phyloP scores from a whole-genome alignment of 495 filamentous ascomycete genomes.

The Penicillium roqueforti region DNA sequence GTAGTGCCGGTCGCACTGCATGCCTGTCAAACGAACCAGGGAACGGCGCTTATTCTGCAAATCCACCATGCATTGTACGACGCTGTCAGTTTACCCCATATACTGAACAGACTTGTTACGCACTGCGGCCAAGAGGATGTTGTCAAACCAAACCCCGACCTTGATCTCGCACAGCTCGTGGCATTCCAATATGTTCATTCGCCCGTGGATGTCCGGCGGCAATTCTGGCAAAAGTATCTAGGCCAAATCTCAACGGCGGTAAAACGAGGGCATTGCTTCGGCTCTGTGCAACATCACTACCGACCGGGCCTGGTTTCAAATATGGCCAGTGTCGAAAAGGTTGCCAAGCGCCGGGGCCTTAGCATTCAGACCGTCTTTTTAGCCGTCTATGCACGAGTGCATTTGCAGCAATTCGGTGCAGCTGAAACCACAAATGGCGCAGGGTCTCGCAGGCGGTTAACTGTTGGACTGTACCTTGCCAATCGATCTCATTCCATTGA shows the following conservation, averaged over 20 bases:
- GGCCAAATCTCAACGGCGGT: constrained; percentile 13
- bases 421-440: constrained; percentile 1
- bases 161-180: constrained; percentile 28
- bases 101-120: constrained; percentile 21
- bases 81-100: constrained; percentile 28
- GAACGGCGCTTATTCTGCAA: constrained; percentile 26
- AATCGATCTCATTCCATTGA: constrained; percentile 31
- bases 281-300: constrained; percentile 25
- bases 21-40: constrained; percentile 21
- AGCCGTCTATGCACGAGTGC: constrained; percentile 32
- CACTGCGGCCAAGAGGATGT: constrained; percentile 14
- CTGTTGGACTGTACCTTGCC: constrained; percentile 34
- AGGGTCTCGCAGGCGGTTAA: constrained; percentile 6
- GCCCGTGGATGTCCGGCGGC: constrained; percentile 20
- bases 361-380: constrained; percentile 35
- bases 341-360: constrained; percentile 28
- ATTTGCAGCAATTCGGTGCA: constrained; percentile 14
- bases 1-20: constrained; percentile 24
- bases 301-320: constrained; percentile 28
- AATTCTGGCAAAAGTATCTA: constrained; percentile 34
- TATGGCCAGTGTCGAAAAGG: constrained; percentile 23
- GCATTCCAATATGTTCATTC: constrained; percentile 29
- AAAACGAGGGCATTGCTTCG: constrained; percentile 11
- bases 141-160: background rate
- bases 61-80: constrained; percentile 40